Percentiles rank a stretch among this genome's conserved stretches.
Evolutionary conservation across 1,139 yeast genomes (phyloP).

Genomic region (Lodderomyces beijingensis): DNA sequence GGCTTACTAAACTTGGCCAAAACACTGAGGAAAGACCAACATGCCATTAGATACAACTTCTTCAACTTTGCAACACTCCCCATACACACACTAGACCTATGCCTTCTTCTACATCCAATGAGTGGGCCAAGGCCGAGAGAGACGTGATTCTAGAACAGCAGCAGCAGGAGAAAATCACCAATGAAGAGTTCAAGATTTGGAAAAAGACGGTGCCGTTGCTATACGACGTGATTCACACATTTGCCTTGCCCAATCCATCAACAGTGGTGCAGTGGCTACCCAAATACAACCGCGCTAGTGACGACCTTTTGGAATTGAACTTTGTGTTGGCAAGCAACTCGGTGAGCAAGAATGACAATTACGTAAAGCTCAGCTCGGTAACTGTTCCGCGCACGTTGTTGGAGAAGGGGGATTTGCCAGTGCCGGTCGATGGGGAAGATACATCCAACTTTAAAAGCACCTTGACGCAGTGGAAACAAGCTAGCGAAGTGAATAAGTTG

Average conservation of each 20-base stretch:
- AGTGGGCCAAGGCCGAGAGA: conserved; percentile 22
- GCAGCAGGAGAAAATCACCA: conserved; percentile 46
- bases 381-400: conserved; percentile 48
- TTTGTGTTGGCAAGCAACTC: conserved; percentile 50
- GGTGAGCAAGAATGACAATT: conserved; percentile 35
- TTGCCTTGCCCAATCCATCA: conserved; percentile 61
- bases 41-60: no score
- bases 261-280: conserved; percentile 50
- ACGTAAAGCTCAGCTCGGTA: conserved; percentile 43
- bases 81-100: background rate
- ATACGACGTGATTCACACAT: conserved; percentile 72
- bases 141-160: conserved; percentile 43
- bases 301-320: conserved; percentile 27
- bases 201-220: conserved; percentile 89
- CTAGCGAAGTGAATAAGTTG: conserved; percentile 51
- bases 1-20: no score
- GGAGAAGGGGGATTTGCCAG: conserved; percentile 20
- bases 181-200: conserved; percentile 88
- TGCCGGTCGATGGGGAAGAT: conserved; percentile 16
- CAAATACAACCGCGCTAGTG: conserved; percentile 26
- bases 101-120: conserved; percentile 9
- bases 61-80: no score
- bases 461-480: conserved; percentile 46
- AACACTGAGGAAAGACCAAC: no score
- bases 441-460: conserved; percentile 31